Base-by-base conservation (phyloP, 768 basidiomycete species). In the Suillus luteus region DNA sequence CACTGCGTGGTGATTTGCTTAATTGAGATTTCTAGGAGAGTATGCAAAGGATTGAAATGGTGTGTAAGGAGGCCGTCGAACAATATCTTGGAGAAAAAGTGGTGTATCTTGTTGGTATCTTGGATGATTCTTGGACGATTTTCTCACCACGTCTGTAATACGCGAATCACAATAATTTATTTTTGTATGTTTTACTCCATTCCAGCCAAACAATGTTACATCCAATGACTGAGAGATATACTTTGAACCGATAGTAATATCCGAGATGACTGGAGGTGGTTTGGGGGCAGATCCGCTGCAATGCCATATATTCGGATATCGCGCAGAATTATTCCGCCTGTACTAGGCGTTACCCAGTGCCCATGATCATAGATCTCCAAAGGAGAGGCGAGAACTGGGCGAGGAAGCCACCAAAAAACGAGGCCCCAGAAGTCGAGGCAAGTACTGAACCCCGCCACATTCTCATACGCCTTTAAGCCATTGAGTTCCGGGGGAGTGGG, bases 1-100 rank as follows among this genome's bases (percentile, higher is more conserved):
- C 74, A 67, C 73, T 76, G 73, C 7, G 51, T 22, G 2, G 65
- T 65, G 31, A 64, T 67, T 17, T 55, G 66, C n/a, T 9, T 73
- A 1, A 52, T 43, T 27, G 65, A 68, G 7, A 27, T 52, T 5
- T 15, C 27, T 4, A 65, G 67, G 15, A 22, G 12, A 33, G 35
- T 66, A 2, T 65, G 70, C 15, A 67, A 65, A 38, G 62, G 69
- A 10, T 7, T 71, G 38, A 27, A 64, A 46, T 60, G 62, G 19
- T 72, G 62, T 41, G 24, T 19, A 27, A 41, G 57, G 40, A 19
- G 40, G 17, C 40, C 57, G 10, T 27, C 24, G 5, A 12, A 7
- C 17, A 11, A 24, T 24, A 15, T 41, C 17, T 58, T 6, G 17
- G 10, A 58, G 41, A 58, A 58, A 19, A 31, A 58, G 3, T 58